Conservation (phyloP, 305 asterid genomes). For the Fraxinus latifolia region DNA sequence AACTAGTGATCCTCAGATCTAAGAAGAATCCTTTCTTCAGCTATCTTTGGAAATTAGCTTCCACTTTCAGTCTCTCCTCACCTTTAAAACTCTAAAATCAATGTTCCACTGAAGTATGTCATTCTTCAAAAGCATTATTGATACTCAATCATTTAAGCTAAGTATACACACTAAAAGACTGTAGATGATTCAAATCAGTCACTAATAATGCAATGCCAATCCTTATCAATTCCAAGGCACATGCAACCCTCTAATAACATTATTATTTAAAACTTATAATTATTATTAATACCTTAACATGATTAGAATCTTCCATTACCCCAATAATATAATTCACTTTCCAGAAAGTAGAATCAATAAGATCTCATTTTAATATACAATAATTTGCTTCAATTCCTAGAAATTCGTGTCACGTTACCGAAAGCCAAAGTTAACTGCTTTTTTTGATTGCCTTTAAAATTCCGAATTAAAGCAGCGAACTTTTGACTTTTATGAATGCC, state of each 20-base stretch:
- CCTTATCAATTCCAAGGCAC: conserved; percentile 23
- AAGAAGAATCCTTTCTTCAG: neutral
- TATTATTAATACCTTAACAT: conserved; percentile 3
- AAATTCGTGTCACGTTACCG: neutral
- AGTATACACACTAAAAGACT: conserved; percentile 1
- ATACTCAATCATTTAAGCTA: neutral
- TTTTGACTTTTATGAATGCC: neutral
- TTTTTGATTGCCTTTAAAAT: neutral
- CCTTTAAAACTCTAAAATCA: neutral
- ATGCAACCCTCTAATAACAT: conserved; percentile 17
- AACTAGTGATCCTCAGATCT: neutral
- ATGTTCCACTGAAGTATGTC: neutral
- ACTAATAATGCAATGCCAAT: conserved; percentile 4
- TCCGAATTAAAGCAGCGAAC: neutral
- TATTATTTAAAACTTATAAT: neutral
- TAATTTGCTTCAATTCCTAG: neutral
- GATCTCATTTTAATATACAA: neutral
- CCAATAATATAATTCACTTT: conserved; percentile 9
- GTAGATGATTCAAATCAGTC: neutral
- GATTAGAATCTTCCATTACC: conserved; percentile 17
- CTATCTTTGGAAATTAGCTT: neutral
- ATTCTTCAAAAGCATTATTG: neutral
- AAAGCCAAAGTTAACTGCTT: neutral
- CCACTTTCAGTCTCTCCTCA: neutral
- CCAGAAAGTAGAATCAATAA: neutral